Evolutionary conservation across 306 rosid genomes (phyloP), one percentile per base, ranked within the genome.

Genomic region (Citrullus mucosospermus): DNA sequence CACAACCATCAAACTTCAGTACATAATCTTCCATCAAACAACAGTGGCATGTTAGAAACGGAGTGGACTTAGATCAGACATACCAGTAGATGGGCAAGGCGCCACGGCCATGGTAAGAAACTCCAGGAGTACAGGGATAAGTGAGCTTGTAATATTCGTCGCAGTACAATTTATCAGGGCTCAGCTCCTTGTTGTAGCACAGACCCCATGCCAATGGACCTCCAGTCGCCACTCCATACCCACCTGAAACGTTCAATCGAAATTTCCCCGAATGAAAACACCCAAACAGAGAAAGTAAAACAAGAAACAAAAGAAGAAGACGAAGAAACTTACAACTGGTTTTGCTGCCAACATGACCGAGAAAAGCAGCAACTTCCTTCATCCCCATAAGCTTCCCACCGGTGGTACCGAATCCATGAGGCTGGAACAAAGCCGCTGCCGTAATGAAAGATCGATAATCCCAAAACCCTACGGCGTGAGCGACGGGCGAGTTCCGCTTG

Each of bases 201-300:
- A 94, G 89, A 65, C 98, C 98, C 91, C 91, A 94, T 38, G 98
- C 97, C 70, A 85, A 80, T 44, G 98, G 97, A 58, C 98, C 98
- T 78, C 98, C 98, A 3, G 97, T 90, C 55, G 95, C 96, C 84
- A 94, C 98, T 84, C 96, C 98, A 86, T 88, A 94, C 34, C 98
- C 98, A 87, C 98, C 98, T 94, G 89, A 76, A 77, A 78, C 85
- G 51, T 65, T 7, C 67, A 54, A 9, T 77, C 70, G 36, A 44
- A 65, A 28, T 63, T 7, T 41, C 81, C 67, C 25, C 46, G n/a
- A 60, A 56, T 28, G 32, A 61, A 9, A 55, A 62, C 5, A 59
- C 63, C 39, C 44, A 53, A 5, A 77, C 25, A 25, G 36, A 80
- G 1, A 6, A 17, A n/a, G 3, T 16, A 15, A 7, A 34, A 7